Percentiles rank a stretch among this genome's conserved stretches.
Evolutionary conservation across 1,139 yeast species (phyloP).

Genomic region (Williopsis jadinii): DNA sequence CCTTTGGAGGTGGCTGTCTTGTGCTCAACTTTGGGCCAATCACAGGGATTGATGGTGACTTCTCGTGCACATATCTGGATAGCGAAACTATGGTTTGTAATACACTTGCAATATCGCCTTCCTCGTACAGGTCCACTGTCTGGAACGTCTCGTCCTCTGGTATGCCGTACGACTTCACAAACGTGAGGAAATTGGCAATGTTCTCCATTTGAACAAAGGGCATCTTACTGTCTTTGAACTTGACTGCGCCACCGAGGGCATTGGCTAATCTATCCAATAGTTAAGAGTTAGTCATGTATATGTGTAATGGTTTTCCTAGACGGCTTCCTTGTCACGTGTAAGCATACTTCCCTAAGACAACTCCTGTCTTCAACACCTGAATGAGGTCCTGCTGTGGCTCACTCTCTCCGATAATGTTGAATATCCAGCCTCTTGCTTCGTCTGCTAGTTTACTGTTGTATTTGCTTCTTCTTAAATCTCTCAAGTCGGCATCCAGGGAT

Average conservation of each 20-base stretch:
- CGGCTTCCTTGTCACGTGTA: slow-evolving; percentile 1
- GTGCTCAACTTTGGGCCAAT: slow-evolving; percentile 42
- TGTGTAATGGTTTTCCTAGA: no score
- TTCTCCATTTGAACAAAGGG: slow-evolving; percentile 90
- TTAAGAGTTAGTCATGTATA: neutral
- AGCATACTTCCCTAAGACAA: slow-evolving; percentile 46
- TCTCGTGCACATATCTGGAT: slow-evolving; percentile 52
- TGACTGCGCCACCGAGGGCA: slow-evolving; percentile 31
- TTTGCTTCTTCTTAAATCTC: slow-evolving; percentile 38
- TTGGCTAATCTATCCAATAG: slow-evolving; percentile 25
- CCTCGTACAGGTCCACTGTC: slow-evolving; percentile 72
- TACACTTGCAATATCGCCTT: slow-evolving; percentile 72
- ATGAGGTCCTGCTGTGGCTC: slow-evolving; percentile 33
- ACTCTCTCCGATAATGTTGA: slow-evolving; percentile 25
- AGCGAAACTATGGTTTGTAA: slow-evolving; percentile 66
- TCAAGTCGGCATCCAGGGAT: slow-evolving; percentile 53
- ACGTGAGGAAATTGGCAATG: slow-evolving; percentile 60
- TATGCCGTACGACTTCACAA: slow-evolving; percentile 57
- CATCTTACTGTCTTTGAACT: slow-evolving; percentile 59
- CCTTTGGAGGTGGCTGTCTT: slow-evolving; percentile 32
- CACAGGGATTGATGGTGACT: slow-evolving; percentile 37
- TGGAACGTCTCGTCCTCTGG: slow-evolving; percentile 83
- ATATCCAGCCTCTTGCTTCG: slow-evolving; percentile 49
- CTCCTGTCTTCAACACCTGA: slow-evolving; percentile 58
- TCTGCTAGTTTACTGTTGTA: slow-evolving; percentile 34